phyloP scores from a whole-genome alignment of 495 filamentous ascomycete species.

The Thozetella sp. region DNA sequence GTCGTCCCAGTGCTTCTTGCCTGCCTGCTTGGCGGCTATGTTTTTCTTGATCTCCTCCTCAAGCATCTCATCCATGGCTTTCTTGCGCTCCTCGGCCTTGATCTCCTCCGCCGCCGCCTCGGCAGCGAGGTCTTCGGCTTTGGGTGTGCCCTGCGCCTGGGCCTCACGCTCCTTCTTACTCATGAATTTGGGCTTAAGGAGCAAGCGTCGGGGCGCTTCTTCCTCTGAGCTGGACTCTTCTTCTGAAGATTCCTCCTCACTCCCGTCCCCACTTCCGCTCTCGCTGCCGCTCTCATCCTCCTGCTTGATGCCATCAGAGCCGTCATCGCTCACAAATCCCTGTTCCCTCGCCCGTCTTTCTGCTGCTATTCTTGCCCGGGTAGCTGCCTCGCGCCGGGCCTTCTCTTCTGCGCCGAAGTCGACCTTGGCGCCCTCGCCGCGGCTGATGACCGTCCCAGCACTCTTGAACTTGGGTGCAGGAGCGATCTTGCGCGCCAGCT shows the following conservation, averaged over 20 bases:
- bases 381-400: slow-evolving; percentile 35
- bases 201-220: slow-evolving; percentile 68
- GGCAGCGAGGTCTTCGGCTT: slow-evolving; percentile 33
- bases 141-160: slow-evolving; percentile 23
- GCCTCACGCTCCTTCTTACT: slow-evolving; percentile 73
- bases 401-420: slow-evolving; percentile 60
- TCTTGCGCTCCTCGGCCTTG: slow-evolving; percentile 63
- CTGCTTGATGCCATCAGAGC: slow-evolving; percentile 31
- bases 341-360: slow-evolving; percentile 64
- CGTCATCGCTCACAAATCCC: slow-evolving; percentile 72
- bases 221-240: slow-evolving; percentile 22
- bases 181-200: slow-evolving; percentile 90
- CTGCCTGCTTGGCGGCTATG: slow-evolving; percentile 70
- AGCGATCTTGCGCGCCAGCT: slow-evolving; percentile 39
- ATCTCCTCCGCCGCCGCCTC: slow-evolving; percentile 41
- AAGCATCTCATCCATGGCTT: slow-evolving; percentile 74
- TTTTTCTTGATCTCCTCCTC: slow-evolving; percentile 86
- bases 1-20: slow-evolving; percentile 86
- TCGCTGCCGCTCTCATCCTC: slow-evolving; percentile 26
- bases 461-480: slow-evolving; percentile 62
- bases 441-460: slow-evolving; percentile 58
- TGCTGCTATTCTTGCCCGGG: slow-evolving; percentile 37
- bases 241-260: slow-evolving; percentile 26
- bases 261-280: slow-evolving; percentile 27
- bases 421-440: slow-evolving; percentile 67